Conservation (phyloP, 208 protist genomes). For the Acanthamoeba healyi region DNA sequence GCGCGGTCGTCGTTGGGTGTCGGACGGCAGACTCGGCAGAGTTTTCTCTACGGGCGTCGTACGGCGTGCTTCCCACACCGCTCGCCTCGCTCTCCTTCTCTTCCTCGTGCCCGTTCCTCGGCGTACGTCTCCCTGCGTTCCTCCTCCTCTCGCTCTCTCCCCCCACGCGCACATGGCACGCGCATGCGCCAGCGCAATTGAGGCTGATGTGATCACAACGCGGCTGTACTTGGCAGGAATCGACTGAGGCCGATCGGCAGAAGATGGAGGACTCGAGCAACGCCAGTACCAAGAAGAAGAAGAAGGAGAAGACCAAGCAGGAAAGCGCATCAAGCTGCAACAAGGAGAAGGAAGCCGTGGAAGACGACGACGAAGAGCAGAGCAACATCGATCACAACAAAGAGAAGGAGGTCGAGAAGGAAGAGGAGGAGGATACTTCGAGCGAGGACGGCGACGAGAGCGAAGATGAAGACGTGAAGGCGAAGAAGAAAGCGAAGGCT, state of each 20-base stretch:
- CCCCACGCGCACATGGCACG: neutral
- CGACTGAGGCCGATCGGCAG: neutral
- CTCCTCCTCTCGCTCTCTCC: neutral
- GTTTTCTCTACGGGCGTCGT: neutral
- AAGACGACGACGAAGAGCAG: neutral
- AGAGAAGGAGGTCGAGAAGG: neutral
- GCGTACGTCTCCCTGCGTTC: neutral
- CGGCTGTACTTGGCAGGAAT: neutral
- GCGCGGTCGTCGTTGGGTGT: neutral
- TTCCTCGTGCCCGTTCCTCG: constrained; percentile 21
- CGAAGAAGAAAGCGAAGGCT: neutral
- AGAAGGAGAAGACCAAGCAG: neutral
- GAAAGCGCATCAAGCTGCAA: neutral
- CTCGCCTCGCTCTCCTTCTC: neutral
- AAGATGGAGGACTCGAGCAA: neutral
- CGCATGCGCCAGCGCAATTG: neutral
- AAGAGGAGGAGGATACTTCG: neutral
- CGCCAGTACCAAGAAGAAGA: no score
- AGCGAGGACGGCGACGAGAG: neutral
- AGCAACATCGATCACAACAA: neutral
- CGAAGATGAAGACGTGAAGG: neutral
- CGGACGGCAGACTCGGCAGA: neutral
- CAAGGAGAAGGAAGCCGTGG: neutral
- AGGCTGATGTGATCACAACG: no score
- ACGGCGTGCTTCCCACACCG: neutral